Conservation (phyloP, 305 asterid species). For the Nicotiana rustica region DNA sequence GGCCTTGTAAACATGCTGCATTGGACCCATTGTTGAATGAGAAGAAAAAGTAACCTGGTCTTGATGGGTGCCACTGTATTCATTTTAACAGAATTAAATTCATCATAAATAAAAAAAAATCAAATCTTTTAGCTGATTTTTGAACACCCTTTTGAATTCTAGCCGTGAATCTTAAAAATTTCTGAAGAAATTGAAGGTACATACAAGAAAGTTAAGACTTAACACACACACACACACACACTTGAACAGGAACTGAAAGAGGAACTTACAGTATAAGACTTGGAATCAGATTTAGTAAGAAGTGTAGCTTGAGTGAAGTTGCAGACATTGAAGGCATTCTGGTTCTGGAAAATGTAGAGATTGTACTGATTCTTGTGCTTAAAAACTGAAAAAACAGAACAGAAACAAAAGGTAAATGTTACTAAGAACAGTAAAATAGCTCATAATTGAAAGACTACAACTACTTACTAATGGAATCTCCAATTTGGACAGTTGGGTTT, state of each 20-base stretch:
- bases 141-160: slow-evolving; percentile 8
- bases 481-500: slow-evolving; percentile 72
- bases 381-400: slow-evolving; percentile 57
- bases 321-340: slow-evolving; percentile 69
- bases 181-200: not conserved
- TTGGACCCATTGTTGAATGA: slow-evolving; percentile 76
- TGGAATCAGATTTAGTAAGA: slow-evolving; percentile 72
- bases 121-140: slow-evolving; percentile 16
- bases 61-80: slow-evolving; percentile 84
- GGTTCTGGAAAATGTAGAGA: slow-evolving; percentile 86
- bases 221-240: not conserved
- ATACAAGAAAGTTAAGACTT: not conserved
- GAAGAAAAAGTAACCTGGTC: slow-evolving; percentile 84
- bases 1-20: slow-evolving; percentile 64
- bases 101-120: not conserved
- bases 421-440: not conserved
- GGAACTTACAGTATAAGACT: slow-evolving; percentile 67
- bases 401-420: slow-evolving; percentile 9
- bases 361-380: slow-evolving; percentile 73
- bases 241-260: not conserved
- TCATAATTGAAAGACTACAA: not conserved
- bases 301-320: slow-evolving; percentile 80
- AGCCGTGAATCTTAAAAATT: not conserved
- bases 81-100: slow-evolving; percentile 17
- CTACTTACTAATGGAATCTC: slow-evolving; percentile 80